Percentiles rank a stretch among this genome's conserved stretches.
phyloP scores from a whole-genome alignment of 495 filamentous ascomycete species.

The Trichoderma erinaceum region DNA sequence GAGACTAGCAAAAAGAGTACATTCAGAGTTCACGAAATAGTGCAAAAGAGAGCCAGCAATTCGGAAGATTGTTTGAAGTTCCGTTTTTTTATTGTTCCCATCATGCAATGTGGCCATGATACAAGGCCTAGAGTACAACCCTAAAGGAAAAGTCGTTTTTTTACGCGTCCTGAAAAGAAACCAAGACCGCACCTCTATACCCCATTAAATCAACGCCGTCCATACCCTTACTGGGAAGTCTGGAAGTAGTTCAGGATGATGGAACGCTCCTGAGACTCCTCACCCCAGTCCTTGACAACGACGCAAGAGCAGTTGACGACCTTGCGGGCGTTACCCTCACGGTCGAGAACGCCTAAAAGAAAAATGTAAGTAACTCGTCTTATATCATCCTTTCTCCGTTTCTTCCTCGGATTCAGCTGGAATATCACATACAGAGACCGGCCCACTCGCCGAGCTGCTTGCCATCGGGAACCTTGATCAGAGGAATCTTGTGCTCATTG shows the following conservation, averaged over 20 bases:
- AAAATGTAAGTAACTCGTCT: conserved; percentile 19
- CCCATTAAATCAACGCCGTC: conserved; percentile 13
- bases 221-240: conserved; percentile 56
- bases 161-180: conserved; percentile 14
- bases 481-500: conserved; percentile 96
- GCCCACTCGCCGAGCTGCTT: conserved; percentile 99
- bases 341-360: conserved; percentile 81
- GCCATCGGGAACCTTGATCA: conserved; percentile 99
- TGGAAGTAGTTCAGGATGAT: conserved; percentile 99
- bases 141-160: conserved; percentile 13
- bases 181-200: conserved; percentile 18
- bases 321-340: conserved; percentile 98
- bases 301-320: conserved; percentile 99
- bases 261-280: conserved; percentile 95
- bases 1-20: background rate
- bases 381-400: background rate
- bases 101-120: conserved; percentile 14
- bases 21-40: background rate
- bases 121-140: conserved; percentile 12
- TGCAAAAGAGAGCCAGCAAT: background rate
- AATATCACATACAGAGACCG: conserved; percentile 78
- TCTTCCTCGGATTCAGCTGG: background rate
- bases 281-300: conserved; percentile 98
- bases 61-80: background rate
- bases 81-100: conserved; percentile 13